A percentile compares a stretch with the other conserved stretches of the same genome.
Conservation (phyloP, 2,329 filamentous ascomycete species). For the Seiridium cupressi region DNA sequence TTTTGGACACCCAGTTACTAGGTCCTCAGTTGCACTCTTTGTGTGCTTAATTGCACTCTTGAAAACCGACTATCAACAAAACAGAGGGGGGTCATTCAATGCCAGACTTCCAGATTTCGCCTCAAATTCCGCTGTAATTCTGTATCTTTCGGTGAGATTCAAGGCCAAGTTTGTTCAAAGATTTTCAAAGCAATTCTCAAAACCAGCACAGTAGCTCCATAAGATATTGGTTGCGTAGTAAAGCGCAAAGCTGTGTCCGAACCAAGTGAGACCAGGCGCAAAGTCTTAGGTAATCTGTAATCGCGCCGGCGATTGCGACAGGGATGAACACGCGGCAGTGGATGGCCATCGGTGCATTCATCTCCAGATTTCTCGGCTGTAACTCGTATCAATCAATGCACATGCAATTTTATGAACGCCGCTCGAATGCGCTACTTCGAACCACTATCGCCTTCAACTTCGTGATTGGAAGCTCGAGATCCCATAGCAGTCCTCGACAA, state of each 20-base stretch:
- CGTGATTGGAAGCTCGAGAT: neutral
- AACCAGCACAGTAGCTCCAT: too few species aligned
- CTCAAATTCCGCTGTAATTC: too few species aligned
- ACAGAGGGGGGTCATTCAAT: too few species aligned
- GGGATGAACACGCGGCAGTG: conserved; percentile 7
- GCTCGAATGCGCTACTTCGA: conserved; percentile 1
- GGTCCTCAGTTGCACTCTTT: too few species aligned
- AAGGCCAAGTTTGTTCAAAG: too few species aligned
- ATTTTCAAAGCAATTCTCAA: too few species aligned
- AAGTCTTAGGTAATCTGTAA: neutral
- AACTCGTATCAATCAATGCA: conserved; percentile 4
- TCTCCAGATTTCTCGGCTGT: conserved; percentile 8
- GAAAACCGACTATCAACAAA: too few species aligned
- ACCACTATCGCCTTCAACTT: neutral
- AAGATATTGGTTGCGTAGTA: neutral
- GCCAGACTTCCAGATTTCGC: too few species aligned
- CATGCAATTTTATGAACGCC: conserved; percentile 3
- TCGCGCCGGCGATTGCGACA: neutral
- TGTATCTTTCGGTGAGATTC: too few species aligned
- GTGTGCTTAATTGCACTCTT: too few species aligned
- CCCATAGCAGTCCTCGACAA: neutral
- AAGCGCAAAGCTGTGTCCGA: neutral
- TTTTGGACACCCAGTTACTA: neutral
- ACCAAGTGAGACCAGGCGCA: neutral
- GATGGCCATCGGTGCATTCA: neutral